These are phyloP conservation scores for Iberis amara DNA, from an alignment of 441 rosid species.

Conservation along the genomic window DNA sequence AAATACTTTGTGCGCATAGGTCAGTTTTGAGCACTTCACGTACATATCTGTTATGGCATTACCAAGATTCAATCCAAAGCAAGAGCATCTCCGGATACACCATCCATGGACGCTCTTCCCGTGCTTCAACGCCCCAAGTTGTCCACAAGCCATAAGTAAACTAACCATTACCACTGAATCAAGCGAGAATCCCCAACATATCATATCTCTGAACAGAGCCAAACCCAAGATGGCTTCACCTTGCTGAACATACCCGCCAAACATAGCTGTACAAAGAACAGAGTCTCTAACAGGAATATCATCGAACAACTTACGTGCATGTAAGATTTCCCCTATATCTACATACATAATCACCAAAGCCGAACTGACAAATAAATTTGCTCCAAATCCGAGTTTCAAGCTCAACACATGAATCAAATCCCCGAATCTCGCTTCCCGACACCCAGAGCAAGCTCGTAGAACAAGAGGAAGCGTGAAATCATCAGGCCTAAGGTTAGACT, in stretches of 20 bases:
- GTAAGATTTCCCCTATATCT: constrained; percentile 19
- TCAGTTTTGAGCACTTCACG: constrained; percentile 39
- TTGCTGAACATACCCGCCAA: constrained; percentile 55
- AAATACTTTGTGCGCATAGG: constrained; percentile 36
- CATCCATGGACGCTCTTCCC: constrained; percentile 62
- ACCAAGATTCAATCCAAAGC: constrained; percentile 43
- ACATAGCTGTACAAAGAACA: constrained; percentile 53
- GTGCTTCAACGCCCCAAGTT: constrained; percentile 43
- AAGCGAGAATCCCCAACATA: constrained; percentile 27
- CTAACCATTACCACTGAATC: constrained; percentile 66
- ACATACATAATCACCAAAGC: constrained; percentile 43
- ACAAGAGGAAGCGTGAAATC: constrained; percentile 59
- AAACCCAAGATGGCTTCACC: constrained; percentile 38
- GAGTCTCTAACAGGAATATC: constrained; percentile 46
- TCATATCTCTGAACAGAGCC: constrained; percentile 42
- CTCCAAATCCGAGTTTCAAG: constrained; percentile 38
- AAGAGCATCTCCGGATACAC: constrained; percentile 42
- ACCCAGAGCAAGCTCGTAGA: constrained; percentile 34
- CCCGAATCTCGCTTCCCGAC: constrained; percentile 26
- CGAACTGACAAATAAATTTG: constrained; percentile 34
- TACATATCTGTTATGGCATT: constrained; percentile 53
- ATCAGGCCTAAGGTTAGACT: constrained; percentile 35
- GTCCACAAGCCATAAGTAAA: constrained; percentile 46
- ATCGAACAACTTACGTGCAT: constrained; percentile 47
- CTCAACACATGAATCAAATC: constrained; percentile 20